A percentile compares a stretch with the other conserved stretches of the same genome.
phyloP scores from a whole-genome alignment of 371 early-diverging fungal species.

The Zychaea mexicana region DNA sequence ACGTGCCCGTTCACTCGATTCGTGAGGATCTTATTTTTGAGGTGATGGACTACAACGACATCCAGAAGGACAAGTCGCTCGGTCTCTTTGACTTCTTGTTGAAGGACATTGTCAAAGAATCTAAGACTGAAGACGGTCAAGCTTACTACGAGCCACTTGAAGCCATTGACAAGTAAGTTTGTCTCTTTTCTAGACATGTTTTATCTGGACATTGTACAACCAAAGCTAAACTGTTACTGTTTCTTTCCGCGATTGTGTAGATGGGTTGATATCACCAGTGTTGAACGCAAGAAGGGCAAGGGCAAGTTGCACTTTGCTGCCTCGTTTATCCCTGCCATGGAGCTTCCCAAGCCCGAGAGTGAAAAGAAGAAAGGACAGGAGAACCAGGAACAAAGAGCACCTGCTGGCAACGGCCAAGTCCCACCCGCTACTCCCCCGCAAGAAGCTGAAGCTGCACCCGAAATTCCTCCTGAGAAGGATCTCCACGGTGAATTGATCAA shows the following conservation, averaged over 20 bases:
- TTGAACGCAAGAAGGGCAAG: conserved; percentile 62
- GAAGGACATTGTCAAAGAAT: conserved; percentile 43
- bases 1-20: conserved; percentile 70
- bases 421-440: conserved; percentile 22
- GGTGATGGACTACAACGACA: conserved; percentile 77
- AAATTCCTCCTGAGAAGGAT: conserved; percentile 40
- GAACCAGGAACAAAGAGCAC: neutral
- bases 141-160: conserved; percentile 40
- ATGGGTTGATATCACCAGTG: conserved; percentile 59
- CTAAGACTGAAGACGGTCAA: conserved; percentile 37
- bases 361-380: conserved; percentile 24
- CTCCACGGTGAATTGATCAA: conserved; percentile 48
- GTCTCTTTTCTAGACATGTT: neutral
- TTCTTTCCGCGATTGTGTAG: conserved; percentile 13
- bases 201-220: neutral
- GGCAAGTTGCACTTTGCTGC: conserved; percentile 71
- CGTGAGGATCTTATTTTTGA: conserved; percentile 75
- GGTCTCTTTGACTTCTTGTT: conserved; percentile 56
- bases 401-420: conserved; percentile 23
- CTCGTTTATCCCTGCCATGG: conserved; percentile 71
- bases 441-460: conserved; percentile 31
- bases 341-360: conserved; percentile 41
- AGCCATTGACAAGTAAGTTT: conserved; percentile 34
- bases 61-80: conserved; percentile 69
- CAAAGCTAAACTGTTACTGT: neutral